These are phyloP conservation scores for Terfezia claveryi DNA, from an alignment of 495 filamentous ascomycete genomes.

Conservation along the genomic window DNA sequence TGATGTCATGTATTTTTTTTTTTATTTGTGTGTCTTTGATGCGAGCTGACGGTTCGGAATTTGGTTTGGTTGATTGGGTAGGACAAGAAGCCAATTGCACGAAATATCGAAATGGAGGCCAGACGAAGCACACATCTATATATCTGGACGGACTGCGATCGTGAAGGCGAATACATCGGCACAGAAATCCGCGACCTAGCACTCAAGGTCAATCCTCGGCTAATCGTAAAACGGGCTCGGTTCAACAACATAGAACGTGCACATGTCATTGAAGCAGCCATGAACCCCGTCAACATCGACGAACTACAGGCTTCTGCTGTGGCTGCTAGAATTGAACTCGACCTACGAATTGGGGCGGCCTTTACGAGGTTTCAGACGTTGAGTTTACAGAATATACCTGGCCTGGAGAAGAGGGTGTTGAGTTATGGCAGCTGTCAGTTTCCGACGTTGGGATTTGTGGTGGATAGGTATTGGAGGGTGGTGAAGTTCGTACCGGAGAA, in stretches of 20 bases:
- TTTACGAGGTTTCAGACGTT: conserved; percentile 80
- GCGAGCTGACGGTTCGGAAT: neutral
- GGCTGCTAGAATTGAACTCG: conserved; percentile 71
- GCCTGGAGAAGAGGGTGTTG: conserved; percentile 39
- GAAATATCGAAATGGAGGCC: conserved; percentile 66
- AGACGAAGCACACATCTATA: conserved; percentile 46
- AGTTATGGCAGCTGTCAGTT: conserved; percentile 97
- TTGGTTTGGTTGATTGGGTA: neutral
- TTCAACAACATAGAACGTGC: conserved; percentile 94
- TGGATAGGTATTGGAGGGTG: conserved; percentile 82
- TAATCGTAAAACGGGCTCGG: conserved; percentile 63
- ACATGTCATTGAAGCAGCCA: conserved; percentile 71
- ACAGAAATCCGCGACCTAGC: conserved; percentile 76
- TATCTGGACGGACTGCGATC: conserved; percentile 98
- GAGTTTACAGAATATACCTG: conserved; percentile 44
- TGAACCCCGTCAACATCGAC: conserved; percentile 53
- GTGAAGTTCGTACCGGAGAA: conserved; percentile 78
- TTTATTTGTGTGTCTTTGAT: no score
- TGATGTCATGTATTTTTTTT: no score
- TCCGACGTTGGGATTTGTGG: conserved; percentile 87
- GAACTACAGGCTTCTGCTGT: conserved; percentile 76
- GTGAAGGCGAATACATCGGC: conserved; percentile 92
- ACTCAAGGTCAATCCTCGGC: conserved; percentile 40
- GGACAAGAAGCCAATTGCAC: conserved; percentile 38
- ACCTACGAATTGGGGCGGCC: conserved; percentile 71